phyloP scores from a whole-genome alignment of 345 rosid genomes.

The Pelargonium nanum region DNA sequence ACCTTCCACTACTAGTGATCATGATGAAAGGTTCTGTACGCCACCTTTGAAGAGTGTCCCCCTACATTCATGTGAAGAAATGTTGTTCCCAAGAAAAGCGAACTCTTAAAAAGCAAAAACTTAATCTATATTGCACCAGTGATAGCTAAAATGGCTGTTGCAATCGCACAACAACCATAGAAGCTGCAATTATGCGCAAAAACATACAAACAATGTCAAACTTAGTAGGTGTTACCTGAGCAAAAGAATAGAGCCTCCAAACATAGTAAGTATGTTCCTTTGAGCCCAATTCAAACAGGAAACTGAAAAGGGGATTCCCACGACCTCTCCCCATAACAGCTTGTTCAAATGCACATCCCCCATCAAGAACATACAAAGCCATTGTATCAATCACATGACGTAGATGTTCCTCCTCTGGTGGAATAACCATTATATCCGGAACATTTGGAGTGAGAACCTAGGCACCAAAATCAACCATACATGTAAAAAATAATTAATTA shows the following conservation, averaged over 20 bases:
- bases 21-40: constrained; percentile 95
- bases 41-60: constrained; percentile 98
- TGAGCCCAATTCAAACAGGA: constrained; percentile 90
- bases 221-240: constrained; percentile 51
- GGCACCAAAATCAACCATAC: not conserved
- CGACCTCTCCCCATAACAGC: constrained; percentile 99
- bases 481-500: too few relatives aligned
- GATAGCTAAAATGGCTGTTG: too few relatives aligned
- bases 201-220: not conserved
- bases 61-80: constrained; percentile 29
- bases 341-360: constrained; percentile 98
- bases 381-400: constrained; percentile 88
- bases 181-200: too few relatives aligned
- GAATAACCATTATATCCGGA: constrained; percentile 88
- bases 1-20: constrained; percentile 99
- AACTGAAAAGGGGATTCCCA: constrained; percentile 82
- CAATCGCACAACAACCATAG: too few relatives aligned
- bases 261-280: constrained; percentile 94
- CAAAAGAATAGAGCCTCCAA: constrained; percentile 97
- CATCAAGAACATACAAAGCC: constrained; percentile 94
- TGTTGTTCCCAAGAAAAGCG: not conserved
- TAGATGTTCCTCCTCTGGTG: constrained; percentile 80
- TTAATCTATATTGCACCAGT: too few relatives aligned
- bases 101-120: too few relatives aligned
- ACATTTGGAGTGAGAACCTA: constrained; percentile 97